Base-by-base conservation (phyloP, 352 stramenopile genomes). In the Globisporangium nagaii region DNA sequence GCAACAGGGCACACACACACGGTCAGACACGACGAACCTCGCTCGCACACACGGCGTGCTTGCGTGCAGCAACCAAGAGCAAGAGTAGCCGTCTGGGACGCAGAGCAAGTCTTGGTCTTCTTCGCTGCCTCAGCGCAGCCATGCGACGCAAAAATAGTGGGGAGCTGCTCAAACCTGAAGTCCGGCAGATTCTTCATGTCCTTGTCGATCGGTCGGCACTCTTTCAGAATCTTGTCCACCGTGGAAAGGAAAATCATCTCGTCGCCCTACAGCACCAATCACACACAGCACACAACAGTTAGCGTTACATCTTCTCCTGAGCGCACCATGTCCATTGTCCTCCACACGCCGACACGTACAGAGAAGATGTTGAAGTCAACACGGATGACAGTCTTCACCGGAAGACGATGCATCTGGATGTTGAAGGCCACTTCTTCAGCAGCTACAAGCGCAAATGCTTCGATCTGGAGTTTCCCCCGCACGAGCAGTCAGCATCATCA, bases 311-410 rank as follows among this genome's bases (percentile, higher is more conserved):
- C n/a, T n/a, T n/a, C n/a, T n/a, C n/a, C n/a, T n/a, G n/a, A n/a
- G n/a, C n/a, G n/a, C n/a, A n/a, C n/a, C n/a, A n/a, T n/a, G n/a
- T 31, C 19, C n/a, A 62, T 15, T 35, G 13, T 27, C 46, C 39
- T 9, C 24, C 30, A 42, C 42, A 68, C 73, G 37, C 8, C 24
- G 25, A 42, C 42, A 68, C 73, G 37, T 50, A 90, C 77, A 56
- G 68, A 78, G 20, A 59, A 67, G 27, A 87, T 68, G 68, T 85
- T 88, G 39, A 91, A 88, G 54, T 91, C 78, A 5, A 88, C 68
- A 12, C 76, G 78, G 34, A 88, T 81, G 17, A 66, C 68, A 28
- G 60, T 73, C 44, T 80, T 76, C 42, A 62, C 66, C 13, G 73
- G 53, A 24, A 88, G 54, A 27, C 70, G 70, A 47, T 83, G 71